Conservation (phyloP, 2,329 filamentous ascomycete species). For the Tolypocladium capitatum region DNA sequence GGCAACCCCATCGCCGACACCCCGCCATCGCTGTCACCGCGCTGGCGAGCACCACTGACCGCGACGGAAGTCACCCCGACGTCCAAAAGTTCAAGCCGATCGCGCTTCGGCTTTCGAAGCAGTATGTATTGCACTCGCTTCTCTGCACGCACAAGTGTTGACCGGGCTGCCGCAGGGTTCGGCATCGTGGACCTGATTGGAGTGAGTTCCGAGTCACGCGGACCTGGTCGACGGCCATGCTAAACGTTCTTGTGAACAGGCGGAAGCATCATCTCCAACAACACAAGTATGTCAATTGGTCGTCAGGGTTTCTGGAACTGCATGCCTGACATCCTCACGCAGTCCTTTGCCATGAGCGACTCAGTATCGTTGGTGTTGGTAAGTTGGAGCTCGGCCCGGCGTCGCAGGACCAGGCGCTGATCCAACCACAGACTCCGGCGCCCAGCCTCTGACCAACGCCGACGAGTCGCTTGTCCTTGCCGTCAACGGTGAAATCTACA, state of each 20-base stretch:
- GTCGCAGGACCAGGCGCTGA: constrained; percentile 6
- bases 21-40: constrained; percentile 16
- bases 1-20: constrained; percentile 13
- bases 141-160: constrained; percentile 1
- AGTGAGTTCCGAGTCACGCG: constrained; percentile 46
- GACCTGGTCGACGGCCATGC: background rate
- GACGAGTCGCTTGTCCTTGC: constrained; percentile 81
- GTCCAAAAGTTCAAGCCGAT: constrained; percentile 94
- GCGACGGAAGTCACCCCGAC: constrained; percentile 61
- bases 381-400: constrained; percentile 21
- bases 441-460: constrained; percentile 87
- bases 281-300: constrained; percentile 59
- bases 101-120: constrained; percentile 84
- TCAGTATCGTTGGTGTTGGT: constrained; percentile 96
- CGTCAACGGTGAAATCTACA: constrained; percentile 99
- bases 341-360: constrained; percentile 94
- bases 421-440: constrained; percentile 61
- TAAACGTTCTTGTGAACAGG: constrained; percentile 33
- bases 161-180: constrained; percentile 45
- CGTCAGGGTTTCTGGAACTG: background rate
- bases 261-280: constrained; percentile 78
- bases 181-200: constrained; percentile 97
- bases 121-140: constrained; percentile 43
- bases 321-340: constrained; percentile 16
- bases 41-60: too few relatives aligned